phyloP scores from a whole-genome alignment of 495 filamentous ascomycete species.

The Aspergillus funiculosus region DNA sequence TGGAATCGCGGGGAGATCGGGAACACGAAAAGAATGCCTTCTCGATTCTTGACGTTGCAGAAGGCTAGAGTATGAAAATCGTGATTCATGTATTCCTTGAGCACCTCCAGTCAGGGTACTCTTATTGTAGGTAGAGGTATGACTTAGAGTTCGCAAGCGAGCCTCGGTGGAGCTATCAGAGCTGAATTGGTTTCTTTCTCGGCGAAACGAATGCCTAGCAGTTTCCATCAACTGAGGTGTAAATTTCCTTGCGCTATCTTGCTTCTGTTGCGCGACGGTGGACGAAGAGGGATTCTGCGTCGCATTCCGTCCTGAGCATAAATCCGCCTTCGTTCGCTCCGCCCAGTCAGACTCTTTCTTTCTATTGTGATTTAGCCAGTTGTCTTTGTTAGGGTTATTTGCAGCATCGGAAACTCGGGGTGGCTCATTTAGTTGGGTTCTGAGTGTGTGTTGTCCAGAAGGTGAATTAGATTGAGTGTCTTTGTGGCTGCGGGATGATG shows the following conservation, averaged over 20 bases:
- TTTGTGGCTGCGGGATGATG: slow-evolving; percentile 52
- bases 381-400: no score
- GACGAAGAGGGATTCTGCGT: not conserved
- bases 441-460: slow-evolving; percentile 20
- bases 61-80: slow-evolving; percentile 44
- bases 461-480: slow-evolving; percentile 25
- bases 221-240: slow-evolving; percentile 56
- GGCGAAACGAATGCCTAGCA: slow-evolving; percentile 44
- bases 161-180: slow-evolving; percentile 24
- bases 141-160: slow-evolving; percentile 7
- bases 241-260: slow-evolving; percentile 40
- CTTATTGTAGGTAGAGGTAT: no score
- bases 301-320: no score
- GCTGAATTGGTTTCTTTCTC: slow-evolving; percentile 21
- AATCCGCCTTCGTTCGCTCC: no score
- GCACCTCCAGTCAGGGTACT: not conserved
- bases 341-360: no score
- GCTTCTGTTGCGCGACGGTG: not conserved
- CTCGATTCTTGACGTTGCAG: slow-evolving; percentile 35
- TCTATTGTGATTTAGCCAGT: no score
- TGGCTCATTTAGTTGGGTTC: not conserved
- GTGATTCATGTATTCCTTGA: slow-evolving; percentile 31
- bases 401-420: no score
- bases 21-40: slow-evolving; percentile 52
- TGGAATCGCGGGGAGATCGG: slow-evolving; percentile 46